A percentile compares a stretch with the other conserved stretches of the same genome.
Conservation (phyloP, 768 basidiomycete genomes). For the Suillus occidentalis region DNA sequence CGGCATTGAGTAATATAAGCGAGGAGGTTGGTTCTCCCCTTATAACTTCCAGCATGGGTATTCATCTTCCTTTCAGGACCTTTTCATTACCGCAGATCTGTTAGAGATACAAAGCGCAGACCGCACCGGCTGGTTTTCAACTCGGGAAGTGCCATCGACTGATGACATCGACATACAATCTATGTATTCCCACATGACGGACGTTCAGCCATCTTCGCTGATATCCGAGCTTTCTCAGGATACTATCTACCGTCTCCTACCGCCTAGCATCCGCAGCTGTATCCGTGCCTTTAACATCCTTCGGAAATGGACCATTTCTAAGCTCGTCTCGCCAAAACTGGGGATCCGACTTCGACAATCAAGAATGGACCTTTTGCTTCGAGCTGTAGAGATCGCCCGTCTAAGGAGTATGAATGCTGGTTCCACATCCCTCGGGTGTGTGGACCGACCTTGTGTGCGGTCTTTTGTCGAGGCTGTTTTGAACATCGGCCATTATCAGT, state of each 20-base stretch:
- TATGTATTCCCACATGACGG: conserved; percentile 70
- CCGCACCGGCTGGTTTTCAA: conserved; percentile 73
- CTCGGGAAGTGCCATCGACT: conserved; percentile 50
- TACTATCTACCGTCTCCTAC: conserved; percentile 68
- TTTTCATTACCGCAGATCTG: conserved; percentile 74
- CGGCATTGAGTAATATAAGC: conserved; percentile 73
- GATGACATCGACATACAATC: conserved; percentile 79
- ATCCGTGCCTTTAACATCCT: conserved; percentile 74
- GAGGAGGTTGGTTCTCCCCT: conserved; percentile 55
- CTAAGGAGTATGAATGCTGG: conserved; percentile 51
- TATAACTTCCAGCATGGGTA: conserved; percentile 8
- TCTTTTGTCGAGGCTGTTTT: conserved; percentile 82
- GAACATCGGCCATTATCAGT: conserved; percentile 73
- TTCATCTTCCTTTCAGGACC: conserved; percentile 48
- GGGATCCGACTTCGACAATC: conserved; percentile 64
- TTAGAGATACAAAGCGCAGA: conserved; percentile 81
- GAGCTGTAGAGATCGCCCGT: conserved; percentile 73
- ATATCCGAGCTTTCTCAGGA: conserved; percentile 73
- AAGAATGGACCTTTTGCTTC: conserved; percentile 71
- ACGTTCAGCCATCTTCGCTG: conserved; percentile 70
- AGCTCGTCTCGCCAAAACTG: conserved; percentile 62
- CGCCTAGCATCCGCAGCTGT: conserved; percentile 74
- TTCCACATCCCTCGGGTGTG: conserved; percentile 33
- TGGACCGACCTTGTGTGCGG: conserved; percentile 64
- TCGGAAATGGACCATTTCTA: conserved; percentile 76